Conservation (phyloP, 2,329 filamentous ascomycete species). For the Raffaelea ambrosiae region DNA sequence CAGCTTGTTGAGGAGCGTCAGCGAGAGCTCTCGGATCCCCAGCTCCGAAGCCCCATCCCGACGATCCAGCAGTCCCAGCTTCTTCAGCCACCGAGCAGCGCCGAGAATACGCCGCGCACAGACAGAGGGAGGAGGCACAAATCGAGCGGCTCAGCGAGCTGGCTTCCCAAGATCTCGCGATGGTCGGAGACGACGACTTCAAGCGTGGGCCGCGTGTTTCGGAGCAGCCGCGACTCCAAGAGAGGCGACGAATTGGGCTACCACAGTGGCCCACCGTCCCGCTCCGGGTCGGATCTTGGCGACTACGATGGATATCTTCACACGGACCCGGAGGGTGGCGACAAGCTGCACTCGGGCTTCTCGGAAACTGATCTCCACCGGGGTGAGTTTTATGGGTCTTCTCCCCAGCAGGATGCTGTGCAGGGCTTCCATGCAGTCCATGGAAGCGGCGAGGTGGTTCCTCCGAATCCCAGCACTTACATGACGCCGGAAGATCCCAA, state of each 20-base stretch:
- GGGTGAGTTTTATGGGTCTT: slow-evolving; percentile 15
- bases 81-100: slow-evolving; percentile 14
- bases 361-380: slow-evolving; percentile 40
- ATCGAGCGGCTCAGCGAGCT: slow-evolving; percentile 67
- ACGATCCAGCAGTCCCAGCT: background rate
- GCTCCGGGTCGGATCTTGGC: slow-evolving; percentile 67
- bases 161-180: slow-evolving; percentile 86
- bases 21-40: slow-evolving; percentile 1
- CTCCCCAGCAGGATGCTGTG: background rate
- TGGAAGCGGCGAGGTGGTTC: slow-evolving; percentile 5
- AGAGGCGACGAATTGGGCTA: slow-evolving; percentile 41
- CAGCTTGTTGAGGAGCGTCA: background rate
- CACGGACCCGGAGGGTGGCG: slow-evolving; percentile 48
- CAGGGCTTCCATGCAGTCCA: slow-evolving; percentile 1
- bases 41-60: background rate
- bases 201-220: slow-evolving; percentile 71
- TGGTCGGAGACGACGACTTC: slow-evolving; percentile 97
- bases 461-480: slow-evolving; percentile 42
- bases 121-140: slow-evolving; percentile 84
- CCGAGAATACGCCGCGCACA: slow-evolving; percentile 67
- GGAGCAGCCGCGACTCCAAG: slow-evolving; percentile 56
- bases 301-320: slow-evolving; percentile 55
- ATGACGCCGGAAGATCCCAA: slow-evolving; percentile 62
- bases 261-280: slow-evolving; percentile 43
- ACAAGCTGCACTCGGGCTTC: slow-evolving; percentile 51